A percentile compares a stretch with the other conserved stretches of the same genome.
Conservation (phyloP, 2,329 filamentous ascomycete species). For the Rhytidhysteron rufulum region DNA sequence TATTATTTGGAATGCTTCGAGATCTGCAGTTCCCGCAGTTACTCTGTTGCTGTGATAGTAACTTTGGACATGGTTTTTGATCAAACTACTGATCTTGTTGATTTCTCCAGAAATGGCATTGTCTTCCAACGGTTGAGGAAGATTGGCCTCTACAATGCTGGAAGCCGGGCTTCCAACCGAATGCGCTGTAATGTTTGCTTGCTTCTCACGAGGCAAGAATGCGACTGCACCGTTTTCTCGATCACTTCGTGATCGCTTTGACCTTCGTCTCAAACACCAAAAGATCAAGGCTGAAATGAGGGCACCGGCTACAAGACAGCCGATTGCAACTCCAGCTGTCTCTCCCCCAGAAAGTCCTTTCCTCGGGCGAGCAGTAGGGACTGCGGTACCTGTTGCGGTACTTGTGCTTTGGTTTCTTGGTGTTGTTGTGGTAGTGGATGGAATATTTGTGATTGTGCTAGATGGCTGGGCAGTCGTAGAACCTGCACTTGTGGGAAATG, state of each 20-base stretch:
- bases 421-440: not conserved
- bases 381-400: not conserved
- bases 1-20: constrained; percentile 19
- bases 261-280: constrained; percentile 19
- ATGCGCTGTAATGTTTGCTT: constrained; percentile 4
- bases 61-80: constrained; percentile 36
- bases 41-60: constrained; percentile 27
- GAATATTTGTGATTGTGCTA: not conserved
- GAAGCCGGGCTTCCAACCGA: constrained; percentile 7
- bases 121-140: constrained; percentile 32
- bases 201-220: constrained; percentile 18
- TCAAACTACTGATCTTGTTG: constrained; percentile 26
- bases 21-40: constrained; percentile 17
- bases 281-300: constrained; percentile 17
- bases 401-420: no score
- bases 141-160: constrained; percentile 9
- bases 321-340: constrained; percentile 35
- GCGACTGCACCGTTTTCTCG: constrained; percentile 13
- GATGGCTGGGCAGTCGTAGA: not conserved
- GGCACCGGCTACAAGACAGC: constrained; percentile 28
- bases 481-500: no score
- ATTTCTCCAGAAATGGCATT: constrained; percentile 27
- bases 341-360: constrained; percentile 15
- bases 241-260: constrained; percentile 5
- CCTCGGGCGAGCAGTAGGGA: not conserved